Percentiles rank a stretch among this genome's conserved stretches.
phyloP scores from a whole-genome alignment of 2,329 filamentous ascomycete species.

The Verticillium dahliae region DNA sequence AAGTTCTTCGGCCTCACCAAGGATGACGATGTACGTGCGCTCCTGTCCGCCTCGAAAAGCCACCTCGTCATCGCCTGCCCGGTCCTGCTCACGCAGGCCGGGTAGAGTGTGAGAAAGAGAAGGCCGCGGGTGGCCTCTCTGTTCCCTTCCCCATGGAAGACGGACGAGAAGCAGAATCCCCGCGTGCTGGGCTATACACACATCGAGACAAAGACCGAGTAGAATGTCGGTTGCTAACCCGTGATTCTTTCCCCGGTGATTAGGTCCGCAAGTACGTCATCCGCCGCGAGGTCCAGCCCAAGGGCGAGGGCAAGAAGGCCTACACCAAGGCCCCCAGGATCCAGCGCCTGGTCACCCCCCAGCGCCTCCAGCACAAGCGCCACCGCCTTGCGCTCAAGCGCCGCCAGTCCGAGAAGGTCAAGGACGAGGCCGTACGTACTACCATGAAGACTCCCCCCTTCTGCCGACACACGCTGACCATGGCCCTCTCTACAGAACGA shows the following conservation, averaged over 20 bases:
- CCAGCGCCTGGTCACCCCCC: slow-evolving; percentile 98
- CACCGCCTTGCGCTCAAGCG: slow-evolving; percentile 98
- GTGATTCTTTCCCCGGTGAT: slow-evolving; percentile 18
- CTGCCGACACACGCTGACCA: slow-evolving; percentile 25
- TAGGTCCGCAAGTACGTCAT: slow-evolving; percentile 99
- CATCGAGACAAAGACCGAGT: slow-evolving; percentile 1
- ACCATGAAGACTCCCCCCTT: background rate
- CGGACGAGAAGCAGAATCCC: background rate
- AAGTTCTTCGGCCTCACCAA: slow-evolving; percentile 99
- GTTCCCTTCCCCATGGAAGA: background rate
- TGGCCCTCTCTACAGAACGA: slow-evolving; percentile 62
- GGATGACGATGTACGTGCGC: slow-evolving; percentile 96
- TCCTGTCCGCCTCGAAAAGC: slow-evolving; percentile 34
- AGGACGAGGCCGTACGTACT: slow-evolving; percentile 91
- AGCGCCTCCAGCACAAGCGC: slow-evolving; percentile 99
- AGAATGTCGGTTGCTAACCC: slow-evolving; percentile 24
- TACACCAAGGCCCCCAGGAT: slow-evolving; percentile 99
- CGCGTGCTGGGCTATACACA: slow-evolving; percentile 6
- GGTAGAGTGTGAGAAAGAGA: slow-evolving; percentile 53
- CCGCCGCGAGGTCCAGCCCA: slow-evolving; percentile 93
- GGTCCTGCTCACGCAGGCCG: slow-evolving; percentile 41
- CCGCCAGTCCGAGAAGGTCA: slow-evolving; percentile 91
- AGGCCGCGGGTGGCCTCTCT: slow-evolving; percentile 1
- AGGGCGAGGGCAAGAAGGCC: slow-evolving; percentile 93
- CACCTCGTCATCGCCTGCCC: slow-evolving; percentile 67